phyloP scores from a whole-genome alignment of 2,329 filamentous ascomycete genomes.

The Iodosphaeria phyllophila region DNA sequence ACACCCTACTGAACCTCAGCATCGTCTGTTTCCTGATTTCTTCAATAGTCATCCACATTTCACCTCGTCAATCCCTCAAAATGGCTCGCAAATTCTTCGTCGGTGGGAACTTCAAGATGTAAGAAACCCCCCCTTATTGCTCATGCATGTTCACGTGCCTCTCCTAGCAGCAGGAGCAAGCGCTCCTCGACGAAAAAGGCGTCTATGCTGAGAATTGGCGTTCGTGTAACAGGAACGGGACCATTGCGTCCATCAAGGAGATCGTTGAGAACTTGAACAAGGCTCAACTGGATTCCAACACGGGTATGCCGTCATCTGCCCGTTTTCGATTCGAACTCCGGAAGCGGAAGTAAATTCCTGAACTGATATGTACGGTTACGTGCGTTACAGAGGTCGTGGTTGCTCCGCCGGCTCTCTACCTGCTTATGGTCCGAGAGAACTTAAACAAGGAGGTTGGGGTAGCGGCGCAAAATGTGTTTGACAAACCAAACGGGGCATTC shows the following conservation, averaged over 20 bases:
- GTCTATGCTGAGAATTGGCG: constrained; percentile 4
- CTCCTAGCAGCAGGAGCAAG: constrained; percentile 1
- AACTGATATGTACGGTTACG: no score
- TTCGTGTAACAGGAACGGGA: constrained; percentile 59
- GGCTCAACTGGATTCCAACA: constrained; percentile 59
- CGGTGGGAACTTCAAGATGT: constrained; percentile 99
- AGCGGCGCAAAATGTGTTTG: constrained; percentile 90
- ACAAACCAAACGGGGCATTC: constrained; percentile 92
- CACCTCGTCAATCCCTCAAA: constrained; percentile 31
- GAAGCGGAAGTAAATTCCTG: no score
- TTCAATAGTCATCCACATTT: no score
- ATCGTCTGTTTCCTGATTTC: no score
- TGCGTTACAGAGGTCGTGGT: constrained; percentile 67
- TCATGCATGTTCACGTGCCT: constrained; percentile 7
- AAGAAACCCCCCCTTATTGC: constrained; percentile 18
- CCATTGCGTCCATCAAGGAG: constrained; percentile 69
- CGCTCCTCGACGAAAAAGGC: neutral
- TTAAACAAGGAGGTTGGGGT: constrained; percentile 64
- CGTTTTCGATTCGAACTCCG: constrained; percentile 1
- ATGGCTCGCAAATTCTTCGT: constrained; percentile 97
- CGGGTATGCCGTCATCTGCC: constrained; percentile 33
- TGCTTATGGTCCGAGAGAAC: constrained; percentile 66
- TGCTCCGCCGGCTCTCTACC: constrained; percentile 78
- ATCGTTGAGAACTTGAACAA: constrained; percentile 83
- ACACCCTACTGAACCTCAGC: no score